Percentiles rank a stretch among this genome's conserved stretches.
These are phyloP conservation scores for Aphanoascus verrucosus DNA, from an alignment of 2,329 filamentous ascomycete species.

Conservation along the genomic window DNA sequence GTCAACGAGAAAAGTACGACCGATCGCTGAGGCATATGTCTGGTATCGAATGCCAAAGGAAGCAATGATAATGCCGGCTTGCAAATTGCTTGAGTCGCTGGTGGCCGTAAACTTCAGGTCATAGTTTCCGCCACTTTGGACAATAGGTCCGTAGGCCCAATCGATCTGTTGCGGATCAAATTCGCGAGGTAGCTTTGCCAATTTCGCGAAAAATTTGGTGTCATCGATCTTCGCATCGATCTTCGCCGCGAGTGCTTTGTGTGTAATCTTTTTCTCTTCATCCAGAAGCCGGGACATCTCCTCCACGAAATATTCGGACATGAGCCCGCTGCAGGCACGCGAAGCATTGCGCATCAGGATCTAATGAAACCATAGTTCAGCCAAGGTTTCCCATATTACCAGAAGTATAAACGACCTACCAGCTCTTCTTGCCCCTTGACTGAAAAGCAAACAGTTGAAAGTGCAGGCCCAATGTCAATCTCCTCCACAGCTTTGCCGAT, in stretches of 20 bases:
- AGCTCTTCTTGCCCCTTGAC: slow-evolving; percentile 93
- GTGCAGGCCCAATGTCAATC: slow-evolving; percentile 69
- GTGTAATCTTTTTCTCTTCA: slow-evolving; percentile 92
- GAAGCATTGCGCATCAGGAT: slow-evolving; percentile 90
- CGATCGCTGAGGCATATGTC: slow-evolving; percentile 86
- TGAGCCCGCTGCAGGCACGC: slow-evolving; percentile 83
- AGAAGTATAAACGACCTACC: slow-evolving; percentile 32
- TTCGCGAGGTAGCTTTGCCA: slow-evolving; percentile 68
- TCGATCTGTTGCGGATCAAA: slow-evolving; percentile 84
- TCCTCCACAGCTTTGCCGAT: slow-evolving; percentile 78
- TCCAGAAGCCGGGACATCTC: slow-evolving; percentile 96
- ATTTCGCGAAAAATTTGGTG: slow-evolving; percentile 80
- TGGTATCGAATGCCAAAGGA: slow-evolving; percentile 89
- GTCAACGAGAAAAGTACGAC: slow-evolving; percentile 89
- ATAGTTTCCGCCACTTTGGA: slow-evolving; percentile 93
- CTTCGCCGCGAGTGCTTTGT: slow-evolving; percentile 73
- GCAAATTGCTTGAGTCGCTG: slow-evolving; percentile 70
- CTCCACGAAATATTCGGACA: slow-evolving; percentile 94
- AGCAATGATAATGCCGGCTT: slow-evolving; percentile 87
- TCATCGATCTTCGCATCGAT: slow-evolving; percentile 89
- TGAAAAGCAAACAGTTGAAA: slow-evolving; percentile 75
- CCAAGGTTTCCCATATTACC: background rate
- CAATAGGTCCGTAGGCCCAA: slow-evolving; percentile 81
- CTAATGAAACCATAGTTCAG: slow-evolving; percentile 28
- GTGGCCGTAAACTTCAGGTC: slow-evolving; percentile 73